Conservation (phyloP, 805 yeast genomes). For the Ogataea paraovalis region DNA sequence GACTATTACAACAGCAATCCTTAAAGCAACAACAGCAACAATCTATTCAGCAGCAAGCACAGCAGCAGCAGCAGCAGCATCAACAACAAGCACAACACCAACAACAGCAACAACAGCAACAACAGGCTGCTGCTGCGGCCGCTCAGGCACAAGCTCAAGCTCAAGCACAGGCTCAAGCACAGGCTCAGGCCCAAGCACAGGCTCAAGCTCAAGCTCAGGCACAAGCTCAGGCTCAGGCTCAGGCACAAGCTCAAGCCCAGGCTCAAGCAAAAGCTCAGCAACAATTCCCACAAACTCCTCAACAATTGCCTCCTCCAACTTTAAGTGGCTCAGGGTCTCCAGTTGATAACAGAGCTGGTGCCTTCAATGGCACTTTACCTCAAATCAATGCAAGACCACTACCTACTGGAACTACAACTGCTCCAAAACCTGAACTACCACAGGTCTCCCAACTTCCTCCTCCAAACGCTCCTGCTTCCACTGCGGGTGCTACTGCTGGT, state of each 20-base stretch:
- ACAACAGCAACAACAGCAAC: slow-evolving; percentile 49
- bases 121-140: slow-evolving; percentile 54
- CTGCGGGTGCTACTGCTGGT: slow-evolving; percentile 10
- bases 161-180: slow-evolving; percentile 30
- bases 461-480: slow-evolving; percentile 6
- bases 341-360: slow-evolving; percentile 18
- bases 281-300: slow-evolving; percentile 27
- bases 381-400: slow-evolving; percentile 13
- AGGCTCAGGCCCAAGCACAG: slow-evolving; percentile 30
- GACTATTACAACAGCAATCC: slow-evolving; percentile 44
- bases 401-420: slow-evolving; percentile 25
- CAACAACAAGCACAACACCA: slow-evolving; percentile 38
- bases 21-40: slow-evolving; percentile 40
- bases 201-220: slow-evolving; percentile 36
- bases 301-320: slow-evolving; percentile 35
- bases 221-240: slow-evolving; percentile 38
- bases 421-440: slow-evolving; percentile 27
- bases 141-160: slow-evolving; percentile 37
- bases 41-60: slow-evolving; percentile 43
- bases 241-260: slow-evolving; percentile 30
- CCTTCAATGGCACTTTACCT: slow-evolving; percentile 20
- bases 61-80: slow-evolving; percentile 33
- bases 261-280: slow-evolving; percentile 27
- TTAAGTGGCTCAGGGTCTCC: slow-evolving; percentile 26
- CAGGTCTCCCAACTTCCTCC: slow-evolving; percentile 7